Evolutionary conservation across 2,329 filamentous ascomycete genomes (phyloP).

Genomic region (Huntiella bhutanensis): DNA sequence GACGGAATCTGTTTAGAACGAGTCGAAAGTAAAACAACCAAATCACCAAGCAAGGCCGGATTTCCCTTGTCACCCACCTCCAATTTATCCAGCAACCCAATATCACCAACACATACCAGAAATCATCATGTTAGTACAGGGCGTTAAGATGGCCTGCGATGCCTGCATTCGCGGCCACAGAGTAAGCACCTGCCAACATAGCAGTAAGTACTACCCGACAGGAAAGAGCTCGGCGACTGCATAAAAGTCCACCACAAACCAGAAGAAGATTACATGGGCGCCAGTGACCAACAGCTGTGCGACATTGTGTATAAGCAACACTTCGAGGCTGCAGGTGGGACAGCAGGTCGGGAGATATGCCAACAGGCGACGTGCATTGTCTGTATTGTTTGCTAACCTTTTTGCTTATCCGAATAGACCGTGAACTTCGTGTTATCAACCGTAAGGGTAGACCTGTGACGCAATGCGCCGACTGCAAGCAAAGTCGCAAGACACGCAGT

Average conservation of each 20-base stretch:
- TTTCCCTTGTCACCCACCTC: not conserved
- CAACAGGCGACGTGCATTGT: no score
- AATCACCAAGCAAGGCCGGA: not conserved
- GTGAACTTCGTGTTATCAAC: constrained; percentile 10
- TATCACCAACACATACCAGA: not conserved
- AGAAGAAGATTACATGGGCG: no score
- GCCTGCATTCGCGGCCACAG: constrained; percentile 96
- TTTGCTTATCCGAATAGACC: constrained; percentile 1
- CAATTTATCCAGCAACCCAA: not conserved
- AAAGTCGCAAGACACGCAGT: constrained; percentile 85
- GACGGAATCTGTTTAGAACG: no score
- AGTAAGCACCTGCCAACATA: constrained; percentile 95
- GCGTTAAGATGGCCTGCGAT: constrained; percentile 95
- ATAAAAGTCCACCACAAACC: no score
- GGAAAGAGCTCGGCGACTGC: no score
- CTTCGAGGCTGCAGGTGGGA: no score
- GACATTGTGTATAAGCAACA: no score
- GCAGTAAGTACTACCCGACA: constrained; percentile 42
- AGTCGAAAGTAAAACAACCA: not conserved
- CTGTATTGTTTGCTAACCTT: no score
- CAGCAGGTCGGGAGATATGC: no score
- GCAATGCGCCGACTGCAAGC: constrained; percentile 92
- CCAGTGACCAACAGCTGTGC: no score
- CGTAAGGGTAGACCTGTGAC: constrained; percentile 87
- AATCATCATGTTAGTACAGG: constrained; percentile 62